These are phyloP conservation scores for Diaporthe sp. DNA, from an alignment of 2,329 filamentous ascomycete species.

Conservation along the genomic window DNA sequence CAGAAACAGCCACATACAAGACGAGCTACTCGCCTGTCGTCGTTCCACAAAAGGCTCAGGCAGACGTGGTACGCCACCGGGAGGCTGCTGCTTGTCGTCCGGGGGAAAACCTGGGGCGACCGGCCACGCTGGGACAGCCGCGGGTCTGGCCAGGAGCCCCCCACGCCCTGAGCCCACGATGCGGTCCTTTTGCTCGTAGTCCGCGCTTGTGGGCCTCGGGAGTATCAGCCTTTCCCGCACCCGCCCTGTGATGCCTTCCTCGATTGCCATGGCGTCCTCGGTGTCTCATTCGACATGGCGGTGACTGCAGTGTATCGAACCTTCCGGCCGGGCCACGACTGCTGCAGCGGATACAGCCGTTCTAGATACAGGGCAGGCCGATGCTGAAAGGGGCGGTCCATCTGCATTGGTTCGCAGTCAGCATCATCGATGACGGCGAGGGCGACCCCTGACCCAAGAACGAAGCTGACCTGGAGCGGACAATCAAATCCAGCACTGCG, in stretches of 20 bases:
- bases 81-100: conserved; percentile 17
- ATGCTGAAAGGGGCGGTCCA: not conserved
- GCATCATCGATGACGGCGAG: conserved; percentile 16
- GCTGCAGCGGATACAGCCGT: conserved; percentile 19
- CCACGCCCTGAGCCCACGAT: conserved; percentile 4
- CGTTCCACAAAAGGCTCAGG: conserved; percentile 25
- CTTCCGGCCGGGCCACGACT: conserved; percentile 17
- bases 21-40: conserved; percentile 23
- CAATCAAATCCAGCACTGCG: conserved; percentile 8
- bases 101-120: conserved; percentile 24
- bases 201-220: conserved; percentile 27
- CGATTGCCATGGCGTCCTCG: not conserved
- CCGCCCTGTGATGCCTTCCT: conserved; percentile 25
- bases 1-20: conserved; percentile 21
- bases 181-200: conserved; percentile 14
- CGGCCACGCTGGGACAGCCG: conserved; percentile 4
- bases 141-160: conserved; percentile 28
- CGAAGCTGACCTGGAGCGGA: conserved; percentile 26
- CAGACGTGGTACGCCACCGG: conserved; percentile 26
- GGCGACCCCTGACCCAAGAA: not conserved
- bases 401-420: conserved; percentile 25
- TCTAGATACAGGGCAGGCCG: not conserved
- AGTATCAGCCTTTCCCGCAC: conserved; percentile 14
- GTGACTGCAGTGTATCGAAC: conserved; percentile 31
- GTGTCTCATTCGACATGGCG: conserved; percentile 32